Base-by-base conservation (phyloP, 2,329 filamentous ascomycete genomes). In the Fusarium humuli region DNA sequence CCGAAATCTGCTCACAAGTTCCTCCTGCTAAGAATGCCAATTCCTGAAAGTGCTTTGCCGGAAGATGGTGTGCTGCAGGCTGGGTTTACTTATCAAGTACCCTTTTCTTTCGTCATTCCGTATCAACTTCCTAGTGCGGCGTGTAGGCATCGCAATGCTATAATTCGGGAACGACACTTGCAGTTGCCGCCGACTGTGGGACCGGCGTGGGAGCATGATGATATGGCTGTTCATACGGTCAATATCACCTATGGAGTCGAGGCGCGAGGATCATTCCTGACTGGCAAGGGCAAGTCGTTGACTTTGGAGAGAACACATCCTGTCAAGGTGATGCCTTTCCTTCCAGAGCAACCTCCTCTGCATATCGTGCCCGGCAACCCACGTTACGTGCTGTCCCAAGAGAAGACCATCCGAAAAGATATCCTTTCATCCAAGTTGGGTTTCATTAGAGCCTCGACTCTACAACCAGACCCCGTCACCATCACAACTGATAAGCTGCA, bases 21-120 rank as follows among this genome's bases (percentile, higher is more conserved):
- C 8, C 60, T 74, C 1, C 48, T 64, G 8, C 62, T 73, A 1
- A 63, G 53, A 13, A 70, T 74, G 57, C 72, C 68, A 20, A 55
- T 71, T 12, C 49, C 61, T 4, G 40, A 62, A 3, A 49, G 45
- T 18, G 46, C 47, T 1, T 47, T 74, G 0, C 72, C 72, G 0
- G 41, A 41, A 0, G 37, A 49, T 14, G 52, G 54, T 5, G 14
- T 61, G 0, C 55, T 74, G 1, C 44, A 67, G 5, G 62, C 61
- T 42, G 62, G 65, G 1, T 37, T 58, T 8, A n/a, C 40, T 3
- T 73, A 67, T 5, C 55, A 45, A 1, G 46, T 73, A 0, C 70
- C 72, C 1, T 74, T 74, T 14, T 59, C 67, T 2, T 74, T 74
- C n/a, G 54, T 74, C 0, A 65, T 74, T 13, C 72, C 70, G 0